phyloP scores from a whole-genome alignment of 2,329 filamentous ascomycete genomes.

The Botryotinia calthae region DNA sequence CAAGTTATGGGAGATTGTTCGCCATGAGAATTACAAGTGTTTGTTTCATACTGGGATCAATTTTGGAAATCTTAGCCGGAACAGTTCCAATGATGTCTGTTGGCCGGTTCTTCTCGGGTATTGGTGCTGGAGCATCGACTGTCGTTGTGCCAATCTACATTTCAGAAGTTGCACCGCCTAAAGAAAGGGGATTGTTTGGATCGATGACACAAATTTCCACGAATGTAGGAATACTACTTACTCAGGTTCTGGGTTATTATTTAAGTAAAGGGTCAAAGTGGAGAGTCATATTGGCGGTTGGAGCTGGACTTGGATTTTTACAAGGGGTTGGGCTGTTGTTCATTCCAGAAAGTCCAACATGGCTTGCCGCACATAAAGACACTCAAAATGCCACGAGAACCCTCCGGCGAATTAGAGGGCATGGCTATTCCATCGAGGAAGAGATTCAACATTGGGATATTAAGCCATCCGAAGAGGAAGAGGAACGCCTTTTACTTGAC shows the following conservation, averaged over 20 bases:
- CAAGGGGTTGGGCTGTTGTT: conserved; percentile 70
- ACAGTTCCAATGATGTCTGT: conserved; percentile 65
- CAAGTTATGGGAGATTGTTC: conserved; percentile 69
- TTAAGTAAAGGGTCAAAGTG: conserved; percentile 76
- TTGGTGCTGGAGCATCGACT: conserved; percentile 83
- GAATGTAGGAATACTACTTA: conserved; percentile 82
- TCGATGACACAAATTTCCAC: conserved; percentile 89
- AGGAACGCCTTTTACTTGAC: conserved; percentile 33
- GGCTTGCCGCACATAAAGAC: conserved; percentile 69
- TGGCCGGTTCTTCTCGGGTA: conserved; percentile 75
- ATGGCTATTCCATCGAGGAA: conserved; percentile 63
- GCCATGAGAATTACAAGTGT: conserved; percentile 75
- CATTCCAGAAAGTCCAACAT: conserved; percentile 85
- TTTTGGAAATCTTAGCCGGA: conserved; percentile 69
- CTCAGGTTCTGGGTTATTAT: conserved; percentile 85
- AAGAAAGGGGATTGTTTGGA: conserved; percentile 74
- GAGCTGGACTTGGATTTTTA: conserved; percentile 62
- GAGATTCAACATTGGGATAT: conserved; percentile 66
- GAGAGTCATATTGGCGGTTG: conserved; percentile 77
- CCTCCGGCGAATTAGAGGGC: conserved; percentile 74
- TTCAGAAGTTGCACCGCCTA: conserved; percentile 79
- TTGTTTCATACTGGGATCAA: conserved; percentile 73
- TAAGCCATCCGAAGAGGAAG: conserved; percentile 35
- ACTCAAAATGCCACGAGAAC: conserved; percentile 60
- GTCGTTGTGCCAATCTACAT: conserved; percentile 95